These are phyloP conservation scores for Diaporthe helianthi DNA, from an alignment of 2,329 filamentous ascomycete species.

Conservation along the genomic window DNA sequence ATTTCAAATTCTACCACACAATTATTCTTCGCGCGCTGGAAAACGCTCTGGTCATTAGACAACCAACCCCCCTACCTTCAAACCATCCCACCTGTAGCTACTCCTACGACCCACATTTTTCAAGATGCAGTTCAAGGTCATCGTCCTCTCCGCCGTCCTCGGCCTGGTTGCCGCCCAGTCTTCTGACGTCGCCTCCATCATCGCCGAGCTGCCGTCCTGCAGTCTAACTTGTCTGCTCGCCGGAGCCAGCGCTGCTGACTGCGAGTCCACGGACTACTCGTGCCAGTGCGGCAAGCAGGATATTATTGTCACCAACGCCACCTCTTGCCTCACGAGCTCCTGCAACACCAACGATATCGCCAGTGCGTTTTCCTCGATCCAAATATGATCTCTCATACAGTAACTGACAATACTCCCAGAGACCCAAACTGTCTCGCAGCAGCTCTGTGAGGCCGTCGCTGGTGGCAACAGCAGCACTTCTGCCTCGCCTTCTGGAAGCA, in stretches of 20 bases:
- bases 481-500: background rate
- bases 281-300: constrained; percentile 32
- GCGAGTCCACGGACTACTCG: constrained; percentile 28
- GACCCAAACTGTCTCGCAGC: constrained; percentile 22
- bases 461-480: constrained; percentile 16
- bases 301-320: constrained; percentile 17
- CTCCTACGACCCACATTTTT: constrained; percentile 14
- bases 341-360: constrained; percentile 32
- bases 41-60: background rate
- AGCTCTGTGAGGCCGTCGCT: constrained; percentile 30
- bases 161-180: constrained; percentile 31
- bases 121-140: constrained; percentile 35
- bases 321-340: constrained; percentile 16
- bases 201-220: constrained; percentile 32
- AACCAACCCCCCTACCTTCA: background rate
- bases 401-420: constrained; percentile 17
- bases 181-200: constrained; percentile 23
- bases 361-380: constrained; percentile 12
- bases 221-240: constrained; percentile 26
- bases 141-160: constrained; percentile 30
- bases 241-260: constrained; percentile 29
- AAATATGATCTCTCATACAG: too few relatives aligned
- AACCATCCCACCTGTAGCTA: constrained; percentile 26
- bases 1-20: background rate
- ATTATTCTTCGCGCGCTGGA: background rate